A percentile compares a stretch with the other conserved stretches of the same genome.
These are phyloP conservation scores for Solanum gracilifrons DNA, from an alignment of 257 asterid genomes.

Conservation along the genomic window DNA sequence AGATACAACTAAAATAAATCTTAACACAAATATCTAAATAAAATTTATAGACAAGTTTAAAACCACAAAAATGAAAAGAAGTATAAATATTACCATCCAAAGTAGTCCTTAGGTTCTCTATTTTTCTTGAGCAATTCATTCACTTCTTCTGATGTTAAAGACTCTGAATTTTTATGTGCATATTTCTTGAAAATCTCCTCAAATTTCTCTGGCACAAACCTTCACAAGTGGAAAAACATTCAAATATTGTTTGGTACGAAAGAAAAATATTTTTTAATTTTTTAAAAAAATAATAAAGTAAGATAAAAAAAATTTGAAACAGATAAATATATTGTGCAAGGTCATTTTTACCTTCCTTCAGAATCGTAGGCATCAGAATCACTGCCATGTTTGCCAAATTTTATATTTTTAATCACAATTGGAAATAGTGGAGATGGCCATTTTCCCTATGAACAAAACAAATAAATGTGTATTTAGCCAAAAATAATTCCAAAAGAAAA, in stretches of 20 bases:
- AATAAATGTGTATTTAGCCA: not conserved
- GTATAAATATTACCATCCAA: not conserved
- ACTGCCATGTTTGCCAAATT: constrained; percentile 48
- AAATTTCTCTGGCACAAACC: constrained; percentile 2
- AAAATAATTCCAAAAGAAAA: not conserved
- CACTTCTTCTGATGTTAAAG: not conserved
- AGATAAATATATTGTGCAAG: not conserved
- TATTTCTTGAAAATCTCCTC: constrained; percentile 1
- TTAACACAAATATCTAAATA: not conserved
- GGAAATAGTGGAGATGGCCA: constrained; percentile 45
- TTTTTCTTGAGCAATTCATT: not conserved
- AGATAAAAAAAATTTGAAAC: not conserved
- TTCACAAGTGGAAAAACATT: not conserved
- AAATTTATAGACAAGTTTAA: not conserved
- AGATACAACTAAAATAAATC: accelerated
- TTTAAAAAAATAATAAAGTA: too few species aligned
- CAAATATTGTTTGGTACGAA: accelerated
- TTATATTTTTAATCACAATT: constrained; percentile 60
- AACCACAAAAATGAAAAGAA: not conserved
- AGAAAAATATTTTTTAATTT: not conserved
- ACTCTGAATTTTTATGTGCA: not conserved
- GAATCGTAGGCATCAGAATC: constrained; percentile 72
- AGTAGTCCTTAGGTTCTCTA: constrained; percentile 1
- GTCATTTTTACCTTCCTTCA: constrained; percentile 58
- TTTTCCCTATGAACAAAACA: constrained; percentile 44